These are phyloP conservation scores for Trichoderma gracile DNA, from an alignment of 2,329 filamentous ascomycete genomes.

Conservation along the genomic window DNA sequence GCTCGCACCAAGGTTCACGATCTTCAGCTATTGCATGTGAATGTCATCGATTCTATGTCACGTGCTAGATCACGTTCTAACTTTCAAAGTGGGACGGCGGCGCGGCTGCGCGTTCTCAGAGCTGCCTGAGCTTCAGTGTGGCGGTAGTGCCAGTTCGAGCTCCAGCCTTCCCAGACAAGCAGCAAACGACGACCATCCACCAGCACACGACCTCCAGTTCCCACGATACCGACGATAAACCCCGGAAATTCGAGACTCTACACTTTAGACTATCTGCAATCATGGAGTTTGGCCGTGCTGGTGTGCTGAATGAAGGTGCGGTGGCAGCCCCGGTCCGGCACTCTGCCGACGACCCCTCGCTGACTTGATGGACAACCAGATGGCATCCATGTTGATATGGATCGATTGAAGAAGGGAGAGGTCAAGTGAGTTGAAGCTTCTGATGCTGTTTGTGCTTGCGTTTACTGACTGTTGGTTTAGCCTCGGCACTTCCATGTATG, in stretches of 20 bases:
- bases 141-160: conserved; percentile 32
- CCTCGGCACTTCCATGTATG: conserved; percentile 95
- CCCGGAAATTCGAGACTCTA: background rate
- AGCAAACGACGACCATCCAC: conserved; percentile 32
- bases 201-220: conserved; percentile 24
- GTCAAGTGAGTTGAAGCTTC: conserved; percentile 75
- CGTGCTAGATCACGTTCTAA: conserved; percentile 4
- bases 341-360: conserved; percentile 21
- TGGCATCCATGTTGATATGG: conserved; percentile 99
- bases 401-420: conserved; percentile 96
- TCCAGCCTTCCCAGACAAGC: conserved; percentile 38
- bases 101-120: conserved; percentile 47
- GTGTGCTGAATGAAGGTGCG: conserved; percentile 64
- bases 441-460: background rate
- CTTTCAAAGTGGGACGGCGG: background rate
- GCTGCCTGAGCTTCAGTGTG: conserved; percentile 48
- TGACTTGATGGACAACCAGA: conserved; percentile 56
- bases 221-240: background rate
- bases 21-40: too few relatives aligned
- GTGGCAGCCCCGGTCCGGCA: conserved; percentile 25
- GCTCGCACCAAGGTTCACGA: too few relatives aligned
- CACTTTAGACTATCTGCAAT: conserved; percentile 15
- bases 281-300: conserved; percentile 66
- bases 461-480: conserved; percentile 51
- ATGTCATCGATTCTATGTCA: background rate